phyloP scores from a whole-genome alignment of 1,284 basidiomycete species.

The Fistulina hepatica region DNA sequence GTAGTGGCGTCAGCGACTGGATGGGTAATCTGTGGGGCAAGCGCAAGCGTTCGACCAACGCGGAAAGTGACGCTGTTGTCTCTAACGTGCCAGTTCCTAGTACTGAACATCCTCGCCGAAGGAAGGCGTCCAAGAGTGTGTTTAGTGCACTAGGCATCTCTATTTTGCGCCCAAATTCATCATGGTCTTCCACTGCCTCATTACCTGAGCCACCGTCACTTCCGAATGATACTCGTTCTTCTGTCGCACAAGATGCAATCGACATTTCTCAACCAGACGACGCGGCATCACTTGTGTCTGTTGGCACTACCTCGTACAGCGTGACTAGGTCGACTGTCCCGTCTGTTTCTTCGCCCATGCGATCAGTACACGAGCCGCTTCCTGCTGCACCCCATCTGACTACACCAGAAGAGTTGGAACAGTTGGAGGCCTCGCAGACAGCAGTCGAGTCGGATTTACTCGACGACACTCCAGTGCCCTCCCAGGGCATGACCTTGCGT shows the following conservation, averaged over 20 bases:
- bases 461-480: too few relatives aligned
- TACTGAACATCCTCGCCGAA: constrained; percentile 23
- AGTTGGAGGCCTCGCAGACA: constrained; percentile 22
- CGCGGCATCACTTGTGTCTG: constrained; percentile 9
- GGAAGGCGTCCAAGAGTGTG: constrained; percentile 39
- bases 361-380: constrained; percentile 26
- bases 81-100: constrained; percentile 12
- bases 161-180: constrained; percentile 40
- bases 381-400: constrained; percentile 36
- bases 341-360: constrained; percentile 31
- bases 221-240: constrained; percentile 10
- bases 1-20: constrained; percentile 48
- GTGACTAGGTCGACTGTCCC: constrained; percentile 19
- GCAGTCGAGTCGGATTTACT: too few relatives aligned
- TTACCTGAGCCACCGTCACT: too few relatives aligned
- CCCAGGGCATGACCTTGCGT: constrained; percentile 57
- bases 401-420: constrained; percentile 24
- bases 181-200: too few relatives aligned
- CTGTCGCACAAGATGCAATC: constrained; percentile 5
- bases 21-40: constrained; percentile 54
- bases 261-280: constrained; percentile 8
- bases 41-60: constrained; percentile 12
- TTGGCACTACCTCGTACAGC: constrained; percentile 23
- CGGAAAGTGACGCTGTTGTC: constrained; percentile 7
- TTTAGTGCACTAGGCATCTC: constrained; percentile 63